phyloP scores from a whole-genome alignment of 768 basidiomycete species.

The Pseudohyphozyma bogoriensis region DNA sequence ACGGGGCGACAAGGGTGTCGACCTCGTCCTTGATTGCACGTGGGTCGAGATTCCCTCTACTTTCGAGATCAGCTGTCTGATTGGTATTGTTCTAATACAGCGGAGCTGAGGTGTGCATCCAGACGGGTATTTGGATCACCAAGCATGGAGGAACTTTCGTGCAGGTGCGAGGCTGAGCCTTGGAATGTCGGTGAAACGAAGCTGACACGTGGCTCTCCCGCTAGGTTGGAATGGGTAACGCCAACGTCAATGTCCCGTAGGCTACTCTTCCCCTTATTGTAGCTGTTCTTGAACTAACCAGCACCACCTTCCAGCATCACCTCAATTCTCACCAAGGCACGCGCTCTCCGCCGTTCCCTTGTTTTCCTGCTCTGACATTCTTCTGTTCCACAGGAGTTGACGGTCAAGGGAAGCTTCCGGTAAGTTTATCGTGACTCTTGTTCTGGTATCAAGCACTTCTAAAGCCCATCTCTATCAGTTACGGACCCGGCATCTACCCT shows the following conservation, averaged over 20 bases:
- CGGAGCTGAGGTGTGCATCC: conserved; percentile 85
- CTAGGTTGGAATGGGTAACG: conserved; percentile 12
- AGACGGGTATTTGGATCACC: conserved; percentile 66
- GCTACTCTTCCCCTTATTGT: too few species aligned
- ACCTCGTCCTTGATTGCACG: conserved; percentile 85
- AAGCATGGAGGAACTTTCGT: conserved; percentile 56
- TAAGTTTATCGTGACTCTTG: too few species aligned
- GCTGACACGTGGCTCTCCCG: too few species aligned
- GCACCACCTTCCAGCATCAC: too few species aligned
- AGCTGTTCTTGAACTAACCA: too few species aligned
- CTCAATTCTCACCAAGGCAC: conserved; percentile 47
- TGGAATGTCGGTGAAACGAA: too few species aligned
- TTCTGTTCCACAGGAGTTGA: conserved; percentile 50
- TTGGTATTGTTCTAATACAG: too few species aligned
- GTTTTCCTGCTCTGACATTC: not conserved
- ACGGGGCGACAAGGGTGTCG: conserved; percentile 60
- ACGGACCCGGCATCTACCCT: conserved; percentile 64
- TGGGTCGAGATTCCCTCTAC: too few species aligned
- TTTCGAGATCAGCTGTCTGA: too few species aligned
- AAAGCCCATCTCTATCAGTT: too few species aligned
- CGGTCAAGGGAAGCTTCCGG: conserved; percentile 85
- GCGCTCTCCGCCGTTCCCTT: too few species aligned
- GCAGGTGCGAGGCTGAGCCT: conserved; percentile 13
- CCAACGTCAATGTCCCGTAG: conserved; percentile 11
- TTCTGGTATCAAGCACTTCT: too few species aligned